Percentiles rank a stretch among this genome's conserved stretches.
Conservation (phyloP, 768 basidiomycete genomes). For the Daedaleopsis sinensis region DNA sequence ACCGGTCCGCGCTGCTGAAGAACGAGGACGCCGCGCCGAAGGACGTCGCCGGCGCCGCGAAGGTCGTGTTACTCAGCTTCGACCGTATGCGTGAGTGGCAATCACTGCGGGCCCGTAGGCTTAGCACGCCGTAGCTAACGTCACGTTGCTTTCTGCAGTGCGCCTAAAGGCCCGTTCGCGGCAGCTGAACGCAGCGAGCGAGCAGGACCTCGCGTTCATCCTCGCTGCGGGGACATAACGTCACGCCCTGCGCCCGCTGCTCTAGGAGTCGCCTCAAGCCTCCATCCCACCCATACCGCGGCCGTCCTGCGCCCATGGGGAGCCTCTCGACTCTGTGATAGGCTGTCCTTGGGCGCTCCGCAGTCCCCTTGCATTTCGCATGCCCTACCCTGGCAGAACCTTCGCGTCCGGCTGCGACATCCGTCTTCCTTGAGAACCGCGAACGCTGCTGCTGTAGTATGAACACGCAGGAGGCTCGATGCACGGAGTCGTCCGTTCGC, state of each 20-base stretch:
- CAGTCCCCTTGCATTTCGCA: too few relatives aligned
- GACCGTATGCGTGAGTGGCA: conserved; percentile 86
- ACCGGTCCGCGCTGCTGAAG: conserved; percentile 76
- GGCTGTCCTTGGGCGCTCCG: neutral
- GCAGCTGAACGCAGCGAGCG: conserved; percentile 82
- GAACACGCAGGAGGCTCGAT: too few relatives aligned
- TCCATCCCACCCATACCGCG: neutral
- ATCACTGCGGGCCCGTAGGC: conserved; percentile 2
- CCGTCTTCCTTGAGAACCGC: too few relatives aligned
- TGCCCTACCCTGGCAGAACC: too few relatives aligned
- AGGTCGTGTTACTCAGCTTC: conserved; percentile 87
- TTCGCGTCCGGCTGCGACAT: too few relatives aligned
- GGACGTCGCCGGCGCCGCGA: conserved; percentile 55
- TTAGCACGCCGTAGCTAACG: conserved; percentile 17
- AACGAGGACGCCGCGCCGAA: conserved; percentile 33
- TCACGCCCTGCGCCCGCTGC: neutral
- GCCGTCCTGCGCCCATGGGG: neutral
- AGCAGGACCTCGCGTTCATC: conserved; percentile 81
- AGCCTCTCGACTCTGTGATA: neutral
- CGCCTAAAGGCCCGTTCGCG: conserved; percentile 89
- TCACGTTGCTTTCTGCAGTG: conserved; percentile 46
- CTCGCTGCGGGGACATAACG: conserved; percentile 42
- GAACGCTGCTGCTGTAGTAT: too few relatives aligned
- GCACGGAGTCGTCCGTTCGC: too few relatives aligned
- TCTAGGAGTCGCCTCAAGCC: neutral